These are phyloP conservation scores for Colletotrichum sp. DNA, from an alignment of 2,329 filamentous ascomycete genomes.

Conservation along the genomic window DNA sequence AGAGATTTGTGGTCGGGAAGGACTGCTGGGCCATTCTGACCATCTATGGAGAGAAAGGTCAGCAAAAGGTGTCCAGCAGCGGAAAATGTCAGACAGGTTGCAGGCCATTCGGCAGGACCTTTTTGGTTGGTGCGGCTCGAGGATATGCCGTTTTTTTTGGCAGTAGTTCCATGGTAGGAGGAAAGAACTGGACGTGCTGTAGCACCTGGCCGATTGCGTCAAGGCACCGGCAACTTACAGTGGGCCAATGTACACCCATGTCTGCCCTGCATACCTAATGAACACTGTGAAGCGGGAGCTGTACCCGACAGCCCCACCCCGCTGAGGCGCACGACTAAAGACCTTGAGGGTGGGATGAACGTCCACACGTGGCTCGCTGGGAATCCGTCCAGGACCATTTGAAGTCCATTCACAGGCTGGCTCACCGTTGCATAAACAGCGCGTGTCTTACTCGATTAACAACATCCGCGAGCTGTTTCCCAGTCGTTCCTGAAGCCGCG, in stretches of 20 bases:
- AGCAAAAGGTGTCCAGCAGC: background rate
- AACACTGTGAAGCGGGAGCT: no score
- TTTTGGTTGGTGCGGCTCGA: background rate
- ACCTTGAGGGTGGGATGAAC: no score
- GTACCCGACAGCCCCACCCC: no score
- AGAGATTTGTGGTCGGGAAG: background rate
- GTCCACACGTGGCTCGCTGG: background rate
- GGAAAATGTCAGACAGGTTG: no score
- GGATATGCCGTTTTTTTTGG: background rate
- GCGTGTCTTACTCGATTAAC: background rate
- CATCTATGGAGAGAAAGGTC: background rate
- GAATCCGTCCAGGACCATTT: no score
- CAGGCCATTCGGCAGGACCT: background rate
- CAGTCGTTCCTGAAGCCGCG: background rate
- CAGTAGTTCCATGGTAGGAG: no score
- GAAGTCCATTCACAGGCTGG: no score
- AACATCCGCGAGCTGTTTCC: background rate
- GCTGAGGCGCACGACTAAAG: no score
- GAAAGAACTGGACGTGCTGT: background rate
- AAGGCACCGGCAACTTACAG: background rate
- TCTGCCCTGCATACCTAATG: no score
- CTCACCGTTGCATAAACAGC: no score
- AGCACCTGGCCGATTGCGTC: background rate
- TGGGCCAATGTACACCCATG: background rate
- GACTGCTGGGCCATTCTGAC: background rate